A percentile compares a stretch with the other conserved stretches of the same genome.
Conservation (phyloP, 306 rosid genomes). For the Psophocarpus tetragonolobus region DNA sequence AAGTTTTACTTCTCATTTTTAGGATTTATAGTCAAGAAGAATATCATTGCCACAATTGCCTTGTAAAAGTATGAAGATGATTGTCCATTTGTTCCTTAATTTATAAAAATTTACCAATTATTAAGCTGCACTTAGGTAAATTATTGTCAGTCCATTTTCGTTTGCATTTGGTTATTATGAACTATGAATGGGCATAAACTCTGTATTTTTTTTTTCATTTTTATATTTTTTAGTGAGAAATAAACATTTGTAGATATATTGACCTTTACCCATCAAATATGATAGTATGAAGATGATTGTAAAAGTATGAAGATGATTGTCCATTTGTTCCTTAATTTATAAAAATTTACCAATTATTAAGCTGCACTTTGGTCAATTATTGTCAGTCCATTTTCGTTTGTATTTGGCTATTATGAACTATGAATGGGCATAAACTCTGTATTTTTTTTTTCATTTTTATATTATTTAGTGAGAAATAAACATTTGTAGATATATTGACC, state of each 20-base stretch:
- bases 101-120: neutral
- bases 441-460: neutral
- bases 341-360: neutral
- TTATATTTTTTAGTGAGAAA: neutral
- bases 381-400: slow-evolving; percentile 7
- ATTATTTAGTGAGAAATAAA: neutral
- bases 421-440: neutral
- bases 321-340: slow-evolving; percentile 14
- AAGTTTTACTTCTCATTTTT: slow-evolving; percentile 23
- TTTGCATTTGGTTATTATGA: neutral
- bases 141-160: neutral
- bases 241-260: neutral
- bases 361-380: no score
- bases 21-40: neutral
- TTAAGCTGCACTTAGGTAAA: no score
- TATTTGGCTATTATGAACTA: neutral
- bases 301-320: no score
- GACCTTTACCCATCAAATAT: neutral
- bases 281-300: slow-evolving; percentile 6
- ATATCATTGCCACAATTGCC: neutral
- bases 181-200: neutral
- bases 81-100: slow-evolving; percentile 15
- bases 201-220: neutral
- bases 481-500: neutral
- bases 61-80: slow-evolving; percentile 9